Conservation (phyloP, 108 stramenopile species). For the Skeletonema menzelii region DNA sequence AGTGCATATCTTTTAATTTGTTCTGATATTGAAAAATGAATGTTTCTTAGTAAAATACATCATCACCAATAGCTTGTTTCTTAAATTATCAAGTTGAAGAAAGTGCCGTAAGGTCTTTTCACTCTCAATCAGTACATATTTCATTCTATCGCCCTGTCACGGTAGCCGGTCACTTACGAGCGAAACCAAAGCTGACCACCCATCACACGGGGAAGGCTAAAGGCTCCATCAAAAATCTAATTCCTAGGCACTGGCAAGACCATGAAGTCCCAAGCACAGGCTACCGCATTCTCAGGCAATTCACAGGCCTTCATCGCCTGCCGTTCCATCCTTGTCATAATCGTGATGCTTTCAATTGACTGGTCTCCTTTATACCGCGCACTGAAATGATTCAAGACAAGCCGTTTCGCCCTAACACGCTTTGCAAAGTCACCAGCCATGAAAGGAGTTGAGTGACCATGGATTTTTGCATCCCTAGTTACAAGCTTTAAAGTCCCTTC, state of each 20-base stretch:
- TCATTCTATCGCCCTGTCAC: no score
- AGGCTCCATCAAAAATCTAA: neutral
- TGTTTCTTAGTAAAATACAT: no score
- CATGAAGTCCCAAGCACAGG: constrained; percentile 89
- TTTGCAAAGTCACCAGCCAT: constrained; percentile 83
- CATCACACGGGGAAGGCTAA: no score
- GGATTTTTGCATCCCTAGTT: constrained; percentile 71
- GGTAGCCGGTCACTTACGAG: no score
- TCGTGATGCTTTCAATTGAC: constrained; percentile 69
- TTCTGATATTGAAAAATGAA: no score
- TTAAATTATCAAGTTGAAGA: no score
- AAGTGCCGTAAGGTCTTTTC: no score
- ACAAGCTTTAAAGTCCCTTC: constrained; percentile 58
- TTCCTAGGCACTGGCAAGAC: constrained; percentile 60
- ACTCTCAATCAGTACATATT: no score
- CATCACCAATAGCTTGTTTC: no score
- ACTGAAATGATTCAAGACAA: constrained; percentile 86
- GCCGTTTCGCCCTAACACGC: constrained; percentile 66
- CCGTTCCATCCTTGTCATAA: constrained; percentile 82
- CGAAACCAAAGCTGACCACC: no score
- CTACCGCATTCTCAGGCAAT: constrained; percentile 58
- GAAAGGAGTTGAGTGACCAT: constrained; percentile 86
- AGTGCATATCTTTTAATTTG: no score
- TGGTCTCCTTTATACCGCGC: constrained; percentile 84
- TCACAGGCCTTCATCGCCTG: constrained; percentile 79